phyloP scores from a whole-genome alignment of 371 early-diverging fungal species.

The Syncephalastrum sp. region DNA sequence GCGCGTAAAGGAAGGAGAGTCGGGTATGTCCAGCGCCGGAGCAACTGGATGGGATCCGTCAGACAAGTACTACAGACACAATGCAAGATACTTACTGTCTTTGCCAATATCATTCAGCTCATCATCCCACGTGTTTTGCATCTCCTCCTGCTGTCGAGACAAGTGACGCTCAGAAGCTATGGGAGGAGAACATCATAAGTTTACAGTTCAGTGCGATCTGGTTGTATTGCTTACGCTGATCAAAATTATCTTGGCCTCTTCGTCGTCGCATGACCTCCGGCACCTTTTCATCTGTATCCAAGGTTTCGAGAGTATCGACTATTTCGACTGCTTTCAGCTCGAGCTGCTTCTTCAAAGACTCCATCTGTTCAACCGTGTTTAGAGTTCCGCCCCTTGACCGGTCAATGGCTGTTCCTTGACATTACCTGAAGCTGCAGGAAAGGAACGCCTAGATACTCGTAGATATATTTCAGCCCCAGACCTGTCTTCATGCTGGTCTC shows the following conservation, averaged over 20 bases:
- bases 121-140: constrained; percentile 42
- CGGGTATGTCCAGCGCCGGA: constrained; percentile 11
- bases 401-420: neutral
- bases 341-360: constrained; percentile 56
- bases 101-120: constrained; percentile 35
- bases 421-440: constrained; percentile 61
- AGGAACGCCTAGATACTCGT: constrained; percentile 62
- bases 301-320: constrained; percentile 35
- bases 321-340: constrained; percentile 56
- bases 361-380: constrained; percentile 33
- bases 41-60: neutral
- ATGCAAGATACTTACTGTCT: constrained; percentile 26
- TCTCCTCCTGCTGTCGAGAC: constrained; percentile 33
- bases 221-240: constrained; percentile 31
- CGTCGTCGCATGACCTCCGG: constrained; percentile 38
- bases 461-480: constrained; percentile 60
- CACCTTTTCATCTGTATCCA: constrained; percentile 32
- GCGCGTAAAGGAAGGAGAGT: constrained; percentile 10
- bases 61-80: no score
- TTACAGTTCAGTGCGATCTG: neutral
- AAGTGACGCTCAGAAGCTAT: constrained; percentile 36
- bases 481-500: constrained; percentile 63
- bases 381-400: neutral
- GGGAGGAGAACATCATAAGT: neutral
- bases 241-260: constrained; percentile 42